Conservation (phyloP, 2,329 filamentous ascomycete genomes). For the Endoconidiophora laricicola region DNA sequence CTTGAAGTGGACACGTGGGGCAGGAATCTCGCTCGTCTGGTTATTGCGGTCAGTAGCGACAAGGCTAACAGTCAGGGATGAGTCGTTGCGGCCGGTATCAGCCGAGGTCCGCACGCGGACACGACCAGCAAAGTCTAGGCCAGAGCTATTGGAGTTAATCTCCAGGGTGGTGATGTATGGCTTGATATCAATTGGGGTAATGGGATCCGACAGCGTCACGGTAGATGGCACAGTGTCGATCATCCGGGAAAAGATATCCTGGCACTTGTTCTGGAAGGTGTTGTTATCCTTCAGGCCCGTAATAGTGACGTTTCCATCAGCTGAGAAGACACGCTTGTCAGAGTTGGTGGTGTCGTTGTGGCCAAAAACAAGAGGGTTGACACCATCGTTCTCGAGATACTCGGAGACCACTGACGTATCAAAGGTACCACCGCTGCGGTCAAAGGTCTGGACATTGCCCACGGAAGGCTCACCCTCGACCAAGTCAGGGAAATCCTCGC, state of each 20-base stretch:
- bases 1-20: not conserved
- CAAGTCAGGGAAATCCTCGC: conserved; percentile 18
- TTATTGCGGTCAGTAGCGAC: conserved; percentile 15
- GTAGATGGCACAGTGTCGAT: conserved; percentile 21
- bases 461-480: conserved; percentile 22
- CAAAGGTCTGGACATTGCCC: conserved; percentile 22
- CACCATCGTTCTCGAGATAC: conserved; percentile 25
- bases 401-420: conserved; percentile 28
- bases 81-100: conserved; percentile 14
- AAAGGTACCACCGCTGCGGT: conserved; percentile 23
- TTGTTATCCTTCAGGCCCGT: conserved; percentile 21
- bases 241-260: conserved; percentile 20
- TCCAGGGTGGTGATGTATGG: conserved; percentile 19
- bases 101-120: conserved; percentile 16
- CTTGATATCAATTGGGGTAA: conserved; percentile 19
- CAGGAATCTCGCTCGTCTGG: conserved; percentile 5
- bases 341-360: conserved; percentile 24
- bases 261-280: conserved; percentile 23
- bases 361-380: conserved; percentile 26
- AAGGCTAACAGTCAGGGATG: conserved; percentile 16
- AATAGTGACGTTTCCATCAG: conserved; percentile 29
- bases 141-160: conserved; percentile 16
- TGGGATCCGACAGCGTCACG: conserved; percentile 18
- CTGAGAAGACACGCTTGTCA: conserved; percentile 26
- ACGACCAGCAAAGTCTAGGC: conserved; percentile 17